phyloP scores from a whole-genome alignment of 306 rosid species.

The Castanopsis chinensis region DNA sequence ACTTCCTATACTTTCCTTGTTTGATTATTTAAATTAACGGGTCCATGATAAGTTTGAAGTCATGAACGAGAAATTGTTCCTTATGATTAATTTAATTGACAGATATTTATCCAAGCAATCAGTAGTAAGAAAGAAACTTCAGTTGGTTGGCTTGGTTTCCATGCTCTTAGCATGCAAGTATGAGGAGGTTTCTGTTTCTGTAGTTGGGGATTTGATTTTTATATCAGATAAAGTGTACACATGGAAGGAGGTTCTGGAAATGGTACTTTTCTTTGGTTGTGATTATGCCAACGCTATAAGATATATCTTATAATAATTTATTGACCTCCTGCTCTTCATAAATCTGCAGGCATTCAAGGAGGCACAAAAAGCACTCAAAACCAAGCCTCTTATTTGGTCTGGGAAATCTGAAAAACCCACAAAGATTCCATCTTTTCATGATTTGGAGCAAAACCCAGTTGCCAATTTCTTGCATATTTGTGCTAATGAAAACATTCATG shows the following conservation, averaged over 20 bases:
- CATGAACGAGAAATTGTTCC: slow-evolving; percentile 86
- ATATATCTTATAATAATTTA: neutral
- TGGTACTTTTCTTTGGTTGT: slow-evolving; percentile 45
- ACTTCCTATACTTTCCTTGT: too few relatives aligned
- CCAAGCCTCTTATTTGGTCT: slow-evolving; percentile 77
- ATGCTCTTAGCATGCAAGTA: slow-evolving; percentile 98
- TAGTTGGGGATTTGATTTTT: slow-evolving; percentile 78
- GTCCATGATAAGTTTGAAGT: slow-evolving; percentile 94
- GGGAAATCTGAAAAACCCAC: slow-evolving; percentile 85
- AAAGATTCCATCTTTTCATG: slow-evolving; percentile 58
- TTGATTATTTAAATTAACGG: slow-evolving; percentile 36
- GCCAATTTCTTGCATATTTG: slow-evolving; percentile 81
- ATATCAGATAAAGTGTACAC: slow-evolving; percentile 89
- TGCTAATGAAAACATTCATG: slow-evolving; percentile 88
- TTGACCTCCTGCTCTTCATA: neutral
- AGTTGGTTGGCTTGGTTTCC: slow-evolving; percentile 91
- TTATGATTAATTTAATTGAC: slow-evolving; percentile 73
- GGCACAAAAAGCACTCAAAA: slow-evolving; percentile 63
- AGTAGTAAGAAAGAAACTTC: slow-evolving; percentile 87
- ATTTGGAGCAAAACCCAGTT: slow-evolving; percentile 49
- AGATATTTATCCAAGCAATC: slow-evolving; percentile 64
- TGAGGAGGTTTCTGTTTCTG: slow-evolving; percentile 91
- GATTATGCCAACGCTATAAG: neutral
- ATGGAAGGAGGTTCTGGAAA: slow-evolving; percentile 65
- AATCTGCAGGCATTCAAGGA: slow-evolving; percentile 78